Evolutionary conservation across 805 yeast species (phyloP).

Genomic region (Saccharomycopsis sp.): DNA sequence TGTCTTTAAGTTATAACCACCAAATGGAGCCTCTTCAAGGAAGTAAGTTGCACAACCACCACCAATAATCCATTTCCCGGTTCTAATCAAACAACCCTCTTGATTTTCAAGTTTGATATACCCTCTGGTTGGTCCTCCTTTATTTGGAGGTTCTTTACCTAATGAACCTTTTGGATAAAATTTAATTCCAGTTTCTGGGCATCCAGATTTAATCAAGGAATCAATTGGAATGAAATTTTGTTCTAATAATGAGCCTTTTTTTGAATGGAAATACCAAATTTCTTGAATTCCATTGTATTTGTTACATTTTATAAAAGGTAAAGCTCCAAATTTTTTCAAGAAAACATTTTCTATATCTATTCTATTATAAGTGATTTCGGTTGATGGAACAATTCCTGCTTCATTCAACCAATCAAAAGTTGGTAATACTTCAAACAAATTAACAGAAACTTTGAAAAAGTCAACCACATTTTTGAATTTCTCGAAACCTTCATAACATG

Average conservation of each 20-base stretch:
- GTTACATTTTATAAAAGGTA: conserved; percentile 55
- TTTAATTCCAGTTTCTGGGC: conserved; percentile 35
- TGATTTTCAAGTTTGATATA: conserved; percentile 39
- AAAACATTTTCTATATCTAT: conserved; percentile 44
- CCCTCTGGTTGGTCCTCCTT: conserved; percentile 32
- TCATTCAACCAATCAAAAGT: conserved; percentile 56
- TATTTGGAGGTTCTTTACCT: conserved; percentile 18
- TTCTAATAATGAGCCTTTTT: conserved; percentile 59
- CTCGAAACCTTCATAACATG: conserved; percentile 41
- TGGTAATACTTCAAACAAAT: conserved; percentile 47
- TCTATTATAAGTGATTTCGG: conserved; percentile 43
- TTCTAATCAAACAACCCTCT: conserved; percentile 71
- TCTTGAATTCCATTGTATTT: conserved; percentile 34
- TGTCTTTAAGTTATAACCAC: conserved; percentile 61
- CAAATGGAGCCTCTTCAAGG: conserved; percentile 47
- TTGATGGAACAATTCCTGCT: conserved; percentile 67
- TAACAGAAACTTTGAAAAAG: conserved; percentile 52
- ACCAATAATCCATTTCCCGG: conserved; percentile 70
- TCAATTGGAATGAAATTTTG: conserved; percentile 61
- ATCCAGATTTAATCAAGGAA: conserved; percentile 9
- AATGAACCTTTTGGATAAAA: conserved; percentile 56
- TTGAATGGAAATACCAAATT: conserved; percentile 72
- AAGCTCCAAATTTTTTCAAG: conserved; percentile 36
- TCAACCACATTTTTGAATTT: conserved; percentile 45
- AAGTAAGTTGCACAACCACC: conserved; percentile 83